Percentiles rank a stretch among this genome's conserved stretches.
These are phyloP conservation scores for Erythrophleum fordii DNA, from an alignment of 306 rosid species.

Conservation along the genomic window DNA sequence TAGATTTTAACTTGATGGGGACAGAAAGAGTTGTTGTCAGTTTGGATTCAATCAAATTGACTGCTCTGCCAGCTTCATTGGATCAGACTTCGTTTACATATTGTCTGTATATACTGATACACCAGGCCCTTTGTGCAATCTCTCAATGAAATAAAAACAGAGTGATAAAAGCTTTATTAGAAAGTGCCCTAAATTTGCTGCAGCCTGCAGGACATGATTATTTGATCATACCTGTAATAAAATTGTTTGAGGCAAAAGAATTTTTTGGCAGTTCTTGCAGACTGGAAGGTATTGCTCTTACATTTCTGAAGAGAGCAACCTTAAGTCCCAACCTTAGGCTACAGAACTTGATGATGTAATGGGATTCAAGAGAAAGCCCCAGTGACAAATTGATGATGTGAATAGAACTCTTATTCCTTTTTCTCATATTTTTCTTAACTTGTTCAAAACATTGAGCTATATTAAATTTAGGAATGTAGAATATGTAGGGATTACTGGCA, in stretches of 20 bases:
- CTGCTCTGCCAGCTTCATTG: background rate
- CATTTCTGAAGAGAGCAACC: background rate
- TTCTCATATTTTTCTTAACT: background rate
- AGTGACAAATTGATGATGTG: conserved; percentile 15
- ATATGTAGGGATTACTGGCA: background rate
- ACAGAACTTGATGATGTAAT: background rate
- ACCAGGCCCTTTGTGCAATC: background rate
- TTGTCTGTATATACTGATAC: background rate
- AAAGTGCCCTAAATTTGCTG: background rate
- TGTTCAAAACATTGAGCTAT: background rate
- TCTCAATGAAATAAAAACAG: background rate
- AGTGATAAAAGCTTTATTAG: background rate
- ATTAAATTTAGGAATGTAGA: conserved; percentile 4
- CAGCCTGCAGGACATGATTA: background rate
- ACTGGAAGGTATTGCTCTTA: background rate
- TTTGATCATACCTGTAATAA: conserved; percentile 1
- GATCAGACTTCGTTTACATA: background rate
- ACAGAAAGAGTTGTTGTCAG: background rate
- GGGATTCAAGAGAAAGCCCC: conserved; percentile 6
- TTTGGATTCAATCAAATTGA: background rate
- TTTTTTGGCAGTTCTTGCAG: background rate
- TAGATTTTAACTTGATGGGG: background rate
- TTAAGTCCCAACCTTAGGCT: conserved; percentile 3
- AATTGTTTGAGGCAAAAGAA: conserved; percentile 2
- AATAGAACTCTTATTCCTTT: conserved; percentile 16